phyloP scores from a whole-genome alignment of 2,329 filamentous ascomycete genomes.

The Plenodomus lindquistii region DNA sequence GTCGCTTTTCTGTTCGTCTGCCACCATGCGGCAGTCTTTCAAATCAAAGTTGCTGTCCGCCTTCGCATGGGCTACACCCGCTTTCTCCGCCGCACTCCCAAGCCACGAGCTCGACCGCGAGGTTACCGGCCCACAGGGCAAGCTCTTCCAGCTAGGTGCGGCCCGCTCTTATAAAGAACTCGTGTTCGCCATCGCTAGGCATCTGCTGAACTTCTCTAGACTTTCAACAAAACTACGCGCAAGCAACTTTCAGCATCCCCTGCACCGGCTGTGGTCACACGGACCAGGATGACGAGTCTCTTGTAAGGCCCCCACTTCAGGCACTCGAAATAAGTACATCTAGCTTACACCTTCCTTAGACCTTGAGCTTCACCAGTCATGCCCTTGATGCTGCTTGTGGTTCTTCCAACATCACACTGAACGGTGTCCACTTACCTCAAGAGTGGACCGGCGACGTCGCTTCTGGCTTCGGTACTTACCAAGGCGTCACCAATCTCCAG shows the following conservation, averaged over 20 bases:
- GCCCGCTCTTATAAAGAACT: slow-evolving; percentile 22
- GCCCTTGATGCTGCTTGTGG: slow-evolving; percentile 44
- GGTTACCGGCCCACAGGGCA: slow-evolving; percentile 21
- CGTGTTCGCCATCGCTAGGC: slow-evolving; percentile 35
- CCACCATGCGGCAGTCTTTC: slow-evolving; percentile 34
- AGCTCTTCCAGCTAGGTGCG: slow-evolving; percentile 38
- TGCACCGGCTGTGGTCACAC: slow-evolving; percentile 45
- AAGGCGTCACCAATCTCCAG: slow-evolving; percentile 31
- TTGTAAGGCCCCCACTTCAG: slow-evolving; percentile 45
- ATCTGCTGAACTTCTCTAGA: slow-evolving; percentile 39
- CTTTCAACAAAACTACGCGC: slow-evolving; percentile 39
- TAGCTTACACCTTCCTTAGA: slow-evolving; percentile 40
- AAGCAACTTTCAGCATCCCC: slow-evolving; percentile 50
- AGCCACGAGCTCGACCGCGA: slow-evolving; percentile 10
- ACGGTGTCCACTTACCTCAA: slow-evolving; percentile 44
- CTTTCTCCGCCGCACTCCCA: slow-evolving; percentile 34
- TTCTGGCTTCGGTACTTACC: slow-evolving; percentile 39
- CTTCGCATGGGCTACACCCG: slow-evolving; percentile 32
- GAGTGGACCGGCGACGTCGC: slow-evolving; percentile 45
- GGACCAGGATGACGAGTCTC: slow-evolving; percentile 46
- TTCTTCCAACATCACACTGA: slow-evolving; percentile 48
- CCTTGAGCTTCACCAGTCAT: slow-evolving; percentile 48
- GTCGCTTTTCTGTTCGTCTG: slow-evolving; percentile 10
- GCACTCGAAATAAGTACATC: slow-evolving; percentile 29
- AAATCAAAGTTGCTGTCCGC: slow-evolving; percentile 38